A percentile compares a stretch with the other conserved stretches of the same genome.
phyloP scores from a whole-genome alignment of 805 yeast species.

The Ogataea haglerorum region DNA sequence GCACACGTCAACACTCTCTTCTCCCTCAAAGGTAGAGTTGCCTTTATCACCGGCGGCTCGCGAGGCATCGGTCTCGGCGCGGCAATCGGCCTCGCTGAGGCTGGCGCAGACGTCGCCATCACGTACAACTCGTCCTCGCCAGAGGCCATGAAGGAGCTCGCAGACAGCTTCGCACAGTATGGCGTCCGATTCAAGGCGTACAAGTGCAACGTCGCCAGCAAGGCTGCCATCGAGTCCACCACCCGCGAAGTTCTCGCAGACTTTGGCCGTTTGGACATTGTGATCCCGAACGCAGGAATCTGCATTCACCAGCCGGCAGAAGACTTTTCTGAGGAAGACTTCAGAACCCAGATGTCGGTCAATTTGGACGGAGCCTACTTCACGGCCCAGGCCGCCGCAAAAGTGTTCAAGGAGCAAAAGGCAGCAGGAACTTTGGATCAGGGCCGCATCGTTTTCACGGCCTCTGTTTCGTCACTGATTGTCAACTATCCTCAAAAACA shows the following conservation, averaged over 20 bases:
- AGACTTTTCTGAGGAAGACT: constrained; percentile 26
- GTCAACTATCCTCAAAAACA: constrained; percentile 49
- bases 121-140: constrained; percentile 31
- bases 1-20: constrained; percentile 24
- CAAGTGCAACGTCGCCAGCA: constrained; percentile 34
- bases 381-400: constrained; percentile 47
- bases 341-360: constrained; percentile 41
- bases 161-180: constrained; percentile 8
- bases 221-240: constrained; percentile 28
- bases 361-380: constrained; percentile 46
- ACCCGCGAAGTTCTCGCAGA: constrained; percentile 30
- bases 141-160: constrained; percentile 12
- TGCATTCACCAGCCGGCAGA: constrained; percentile 30
- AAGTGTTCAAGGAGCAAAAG: constrained; percentile 41
- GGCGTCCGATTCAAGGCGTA: constrained; percentile 22
- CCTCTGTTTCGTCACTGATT: constrained; percentile 48
- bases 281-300: constrained; percentile 43
- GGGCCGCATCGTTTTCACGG: constrained; percentile 47
- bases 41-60: constrained; percentile 53
- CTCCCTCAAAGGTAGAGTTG: constrained; percentile 39
- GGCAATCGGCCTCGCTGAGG: constrained; percentile 49
- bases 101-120: constrained; percentile 41
- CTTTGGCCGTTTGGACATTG: constrained; percentile 39
- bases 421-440: constrained; percentile 17
- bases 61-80: constrained; percentile 56